These are phyloP conservation scores for Aspergillus bombycis DNA, from an alignment of 2,329 filamentous ascomycete species.

Conservation along the genomic window DNA sequence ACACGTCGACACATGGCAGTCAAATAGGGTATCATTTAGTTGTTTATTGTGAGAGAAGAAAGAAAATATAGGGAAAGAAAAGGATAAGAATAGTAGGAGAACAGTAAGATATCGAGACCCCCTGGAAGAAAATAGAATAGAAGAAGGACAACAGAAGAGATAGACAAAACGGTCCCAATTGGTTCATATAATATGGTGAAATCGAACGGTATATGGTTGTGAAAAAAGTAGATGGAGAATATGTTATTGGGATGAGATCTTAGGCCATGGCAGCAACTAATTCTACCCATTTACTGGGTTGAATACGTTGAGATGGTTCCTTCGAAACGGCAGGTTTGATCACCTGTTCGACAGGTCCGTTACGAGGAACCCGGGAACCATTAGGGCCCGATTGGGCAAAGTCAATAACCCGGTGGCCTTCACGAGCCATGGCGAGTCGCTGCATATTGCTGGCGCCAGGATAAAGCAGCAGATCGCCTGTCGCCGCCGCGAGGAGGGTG, in stretches of 20 bases:
- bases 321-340: conserved; percentile 44
- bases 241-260: not conserved
- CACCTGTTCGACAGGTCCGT: conserved; percentile 44
- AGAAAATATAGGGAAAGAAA: not conserved
- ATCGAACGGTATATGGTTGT: not conserved
- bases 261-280: conserved; percentile 19
- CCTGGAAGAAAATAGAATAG: not conserved
- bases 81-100: not conserved
- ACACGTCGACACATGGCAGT: not conserved
- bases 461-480: conserved; percentile 49
- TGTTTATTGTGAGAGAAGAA: not conserved
- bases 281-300: conserved; percentile 35
- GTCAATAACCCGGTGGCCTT: conserved; percentile 48
- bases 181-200: not conserved
- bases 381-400: conserved; percentile 42
- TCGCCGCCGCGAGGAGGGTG: conserved; percentile 49
- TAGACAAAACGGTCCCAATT: not conserved
- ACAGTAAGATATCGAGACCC: not conserved
- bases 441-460: conserved; percentile 43
- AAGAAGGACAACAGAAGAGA: not conserved
- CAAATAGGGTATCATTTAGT: conserved; percentile 1
- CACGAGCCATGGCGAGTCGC: conserved; percentile 47
- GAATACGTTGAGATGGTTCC: conserved; percentile 37
- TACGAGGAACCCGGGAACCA: conserved; percentile 44
- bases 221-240: not conserved